Conservation (phyloP, 2,329 filamentous ascomycete genomes). For the Curvularia eragrostidis region DNA sequence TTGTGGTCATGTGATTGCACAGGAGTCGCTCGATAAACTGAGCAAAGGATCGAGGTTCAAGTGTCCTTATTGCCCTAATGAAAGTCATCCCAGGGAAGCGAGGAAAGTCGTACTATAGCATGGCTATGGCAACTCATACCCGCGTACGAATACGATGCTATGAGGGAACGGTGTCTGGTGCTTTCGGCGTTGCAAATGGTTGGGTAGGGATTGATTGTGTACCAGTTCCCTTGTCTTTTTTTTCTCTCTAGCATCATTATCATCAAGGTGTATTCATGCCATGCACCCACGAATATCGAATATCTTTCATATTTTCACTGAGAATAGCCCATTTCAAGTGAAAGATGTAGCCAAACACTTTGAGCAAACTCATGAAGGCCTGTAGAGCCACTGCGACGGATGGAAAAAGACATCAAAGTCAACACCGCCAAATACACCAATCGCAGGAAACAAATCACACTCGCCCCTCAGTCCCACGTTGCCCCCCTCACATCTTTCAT, state of each 20-base stretch:
- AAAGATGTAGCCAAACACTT: neutral
- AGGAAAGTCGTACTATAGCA: constrained; percentile 44
- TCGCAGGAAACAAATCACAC: constrained; percentile 72
- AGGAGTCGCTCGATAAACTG: constrained; percentile 80
- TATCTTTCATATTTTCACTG: neutral
- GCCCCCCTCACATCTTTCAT: constrained; percentile 66
- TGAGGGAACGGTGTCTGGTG: neutral
- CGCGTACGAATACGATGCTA: neutral
- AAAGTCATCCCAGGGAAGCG: constrained; percentile 80
- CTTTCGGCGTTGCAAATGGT: neutral
- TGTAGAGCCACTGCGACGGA: constrained; percentile 64
- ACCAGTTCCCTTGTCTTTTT: neutral
- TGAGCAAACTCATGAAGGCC: constrained; percentile 25
- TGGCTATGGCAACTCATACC: neutral
- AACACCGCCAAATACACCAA: constrained; percentile 74
- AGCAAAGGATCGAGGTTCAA: constrained; percentile 85
- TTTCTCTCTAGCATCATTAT: neutral
- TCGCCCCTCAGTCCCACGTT: constrained; percentile 73
- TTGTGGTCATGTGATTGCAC: constrained; percentile 91
- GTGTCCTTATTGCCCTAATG: constrained; percentile 92
- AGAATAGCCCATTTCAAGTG: neutral
- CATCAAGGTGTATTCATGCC: neutral
- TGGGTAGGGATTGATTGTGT: neutral
- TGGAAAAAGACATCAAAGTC: constrained; percentile 72
- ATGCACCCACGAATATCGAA: neutral